These are phyloP conservation scores for Dissoconium aciculare DNA, from an alignment of 2,329 filamentous ascomycete genomes.

Conservation along the genomic window DNA sequence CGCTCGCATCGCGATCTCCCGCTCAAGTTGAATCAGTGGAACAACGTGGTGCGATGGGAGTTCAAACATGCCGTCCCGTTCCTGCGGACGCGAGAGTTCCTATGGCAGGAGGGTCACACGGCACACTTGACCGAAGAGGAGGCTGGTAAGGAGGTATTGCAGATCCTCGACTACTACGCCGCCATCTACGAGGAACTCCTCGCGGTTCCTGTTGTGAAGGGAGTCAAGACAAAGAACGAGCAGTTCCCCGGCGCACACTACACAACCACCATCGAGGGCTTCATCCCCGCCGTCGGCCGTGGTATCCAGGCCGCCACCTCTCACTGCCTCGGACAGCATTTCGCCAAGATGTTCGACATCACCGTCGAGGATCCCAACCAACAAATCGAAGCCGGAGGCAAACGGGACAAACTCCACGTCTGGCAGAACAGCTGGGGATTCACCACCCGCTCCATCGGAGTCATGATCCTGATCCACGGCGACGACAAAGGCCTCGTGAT, in stretches of 20 bases:
- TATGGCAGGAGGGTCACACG: constrained; percentile 96
- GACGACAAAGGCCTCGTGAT: constrained; percentile 92
- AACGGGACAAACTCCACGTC: constrained; percentile 67
- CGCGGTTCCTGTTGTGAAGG: constrained; percentile 86
- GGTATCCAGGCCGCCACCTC: constrained; percentile 95
- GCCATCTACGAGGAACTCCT: constrained; percentile 85
- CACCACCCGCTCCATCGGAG: constrained; percentile 90
- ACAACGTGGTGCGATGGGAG: constrained; percentile 89
- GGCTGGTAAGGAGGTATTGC: constrained; percentile 70
- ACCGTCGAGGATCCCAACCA: constrained; percentile 79
- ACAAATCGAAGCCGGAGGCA: constrained; percentile 46
- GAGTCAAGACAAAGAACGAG: constrained; percentile 91
- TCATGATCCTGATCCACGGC: constrained; percentile 97
- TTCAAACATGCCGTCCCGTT: constrained; percentile 83
- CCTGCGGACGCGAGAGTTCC: constrained; percentile 81
- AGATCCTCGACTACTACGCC: constrained; percentile 89
- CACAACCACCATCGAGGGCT: constrained; percentile 92
- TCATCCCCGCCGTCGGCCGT: constrained; percentile 86
- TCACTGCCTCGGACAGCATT: constrained; percentile 92
- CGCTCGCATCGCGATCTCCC: constrained; percentile 90
- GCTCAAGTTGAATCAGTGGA: constrained; percentile 93
- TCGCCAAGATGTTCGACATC: constrained; percentile 98
- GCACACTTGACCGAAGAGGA: constrained; percentile 75
- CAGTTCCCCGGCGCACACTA: constrained; percentile 96
- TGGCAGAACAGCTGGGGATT: constrained; percentile 99